Evolutionary conservation across 257 asterid genomes (phyloP).

Genomic region (Nicotiana tomentosiformis): DNA sequence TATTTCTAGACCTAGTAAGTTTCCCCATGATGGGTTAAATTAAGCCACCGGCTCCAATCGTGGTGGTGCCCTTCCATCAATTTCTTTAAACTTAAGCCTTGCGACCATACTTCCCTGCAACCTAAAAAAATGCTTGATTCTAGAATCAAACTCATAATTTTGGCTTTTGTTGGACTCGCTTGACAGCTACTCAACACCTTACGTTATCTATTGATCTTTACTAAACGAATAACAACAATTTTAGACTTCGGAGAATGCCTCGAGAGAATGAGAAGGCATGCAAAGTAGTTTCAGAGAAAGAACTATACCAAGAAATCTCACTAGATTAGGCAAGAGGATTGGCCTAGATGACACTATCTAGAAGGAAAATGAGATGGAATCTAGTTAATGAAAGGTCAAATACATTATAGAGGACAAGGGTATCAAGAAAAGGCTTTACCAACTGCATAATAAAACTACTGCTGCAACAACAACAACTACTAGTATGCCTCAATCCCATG

Average conservation of each 20-base stretch:
- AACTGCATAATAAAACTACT: background rate
- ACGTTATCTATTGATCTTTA: background rate
- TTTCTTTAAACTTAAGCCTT: background rate
- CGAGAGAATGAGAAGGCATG: background rate
- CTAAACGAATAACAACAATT: background rate
- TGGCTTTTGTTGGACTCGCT: background rate
- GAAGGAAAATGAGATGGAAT: background rate
- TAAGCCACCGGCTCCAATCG: background rate
- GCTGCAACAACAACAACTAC: background rate
- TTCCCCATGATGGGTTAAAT: background rate
- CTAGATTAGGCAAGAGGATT: background rate
- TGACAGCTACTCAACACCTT: background rate
- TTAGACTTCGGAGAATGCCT: background rate
- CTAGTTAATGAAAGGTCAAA: background rate
- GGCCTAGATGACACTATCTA: background rate
- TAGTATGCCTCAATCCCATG: background rate
- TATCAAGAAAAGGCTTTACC: background rate
- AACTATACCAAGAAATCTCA: background rate
- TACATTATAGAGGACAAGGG: background rate
- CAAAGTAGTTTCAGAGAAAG: background rate
- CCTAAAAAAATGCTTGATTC: background rate
- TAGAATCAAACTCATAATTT: background rate
- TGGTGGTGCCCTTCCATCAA: background rate
- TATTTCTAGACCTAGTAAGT: background rate
- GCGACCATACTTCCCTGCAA: background rate